Base-by-base conservation (phyloP, 129 eudicot species). In the Silybum marianum region DNA sequence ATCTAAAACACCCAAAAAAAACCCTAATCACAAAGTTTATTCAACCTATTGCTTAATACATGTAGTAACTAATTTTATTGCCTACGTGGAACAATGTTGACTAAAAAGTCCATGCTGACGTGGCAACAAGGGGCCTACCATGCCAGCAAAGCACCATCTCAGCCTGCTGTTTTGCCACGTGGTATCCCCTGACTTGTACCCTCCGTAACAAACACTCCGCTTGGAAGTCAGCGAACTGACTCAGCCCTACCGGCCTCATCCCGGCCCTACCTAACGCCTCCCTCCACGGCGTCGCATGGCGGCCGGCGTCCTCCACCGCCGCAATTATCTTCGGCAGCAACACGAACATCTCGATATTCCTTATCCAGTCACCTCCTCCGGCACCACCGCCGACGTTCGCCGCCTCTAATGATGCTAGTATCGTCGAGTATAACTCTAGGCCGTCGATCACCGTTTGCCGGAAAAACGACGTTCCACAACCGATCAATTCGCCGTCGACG, bases 141-240 rank as follows among this genome's bases (percentile, higher is more conserved):
- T 90, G 97, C 98, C 98, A 94, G 87, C 95, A 94, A 30, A 94
- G 97, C 98, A 91, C 79, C 98, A 94, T 87, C 93, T 94, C 98
- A 28, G 81, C 92, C 65, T 87, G 92, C 25, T 89, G 86, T 60
- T 89, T 91, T 18, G 78, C 93, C 90, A 94, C 97, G 84, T 91
- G 97, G 91, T 91, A 94, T 25, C 97, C 98, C 78, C 90, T 86
- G 12, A 88, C 91, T 62, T 88, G 93, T 21, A 87, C 92, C 80
- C 91, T 84, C 76, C 90, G 75, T 76, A 94, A 46, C 77, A 94
- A 87, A 72, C 93, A 90, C 89, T 94, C 98, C 0, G 98, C 98
- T 70, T 94, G 98, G n/a, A 87, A 87, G 32, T 94, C 97, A 2
- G 95, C 95, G 72, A 94, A 94, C 78, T 87, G 92, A 72, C 98